These are phyloP conservation scores for Candida succiphila DNA, from an alignment of 805 yeast genomes.

Conservation along the genomic window DNA sequence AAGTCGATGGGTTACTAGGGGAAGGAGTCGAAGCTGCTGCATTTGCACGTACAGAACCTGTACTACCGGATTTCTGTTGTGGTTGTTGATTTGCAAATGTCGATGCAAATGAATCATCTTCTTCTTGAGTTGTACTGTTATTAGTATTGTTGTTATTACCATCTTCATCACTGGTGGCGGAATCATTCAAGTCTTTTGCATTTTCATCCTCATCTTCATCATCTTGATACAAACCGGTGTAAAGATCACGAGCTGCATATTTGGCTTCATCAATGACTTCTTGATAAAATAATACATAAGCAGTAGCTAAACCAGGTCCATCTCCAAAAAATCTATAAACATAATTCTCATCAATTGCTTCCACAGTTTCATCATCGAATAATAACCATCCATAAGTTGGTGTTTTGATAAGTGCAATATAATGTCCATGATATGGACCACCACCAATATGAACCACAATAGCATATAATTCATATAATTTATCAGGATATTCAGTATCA, in stretches of 20 bases:
- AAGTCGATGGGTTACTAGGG: not conserved
- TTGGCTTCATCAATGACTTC: conserved; percentile 34
- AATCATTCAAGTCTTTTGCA: not conserved
- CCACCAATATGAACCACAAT: conserved; percentile 94
- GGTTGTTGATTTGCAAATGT: not conserved
- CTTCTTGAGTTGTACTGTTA: not conserved
- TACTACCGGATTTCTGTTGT: too few species aligned
- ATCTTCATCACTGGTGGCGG: not conserved
- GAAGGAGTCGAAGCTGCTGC: not conserved
- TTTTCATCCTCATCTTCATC: conserved; percentile 4
- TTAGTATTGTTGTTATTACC: not conserved
- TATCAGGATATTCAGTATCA: conserved; percentile 38
- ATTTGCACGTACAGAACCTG: not conserved
- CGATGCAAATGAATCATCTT: not conserved
- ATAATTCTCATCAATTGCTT: conserved; percentile 71
- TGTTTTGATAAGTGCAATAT: conserved; percentile 77
- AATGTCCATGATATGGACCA: conserved; percentile 97
- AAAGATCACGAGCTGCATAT: conserved; percentile 19
- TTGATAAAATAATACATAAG: conserved; percentile 79
- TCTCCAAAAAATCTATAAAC: conserved; percentile 86
- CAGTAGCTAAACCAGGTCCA: conserved; percentile 80
- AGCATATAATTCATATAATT: conserved; percentile 71
- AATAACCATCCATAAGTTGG: conserved; percentile 77
- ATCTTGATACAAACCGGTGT: conserved; percentile 17
- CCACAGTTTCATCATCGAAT: conserved; percentile 94